These are phyloP conservation scores for Sporothrix luriei DNA, from an alignment of 2,329 filamentous ascomycete genomes.

Conservation along the genomic window DNA sequence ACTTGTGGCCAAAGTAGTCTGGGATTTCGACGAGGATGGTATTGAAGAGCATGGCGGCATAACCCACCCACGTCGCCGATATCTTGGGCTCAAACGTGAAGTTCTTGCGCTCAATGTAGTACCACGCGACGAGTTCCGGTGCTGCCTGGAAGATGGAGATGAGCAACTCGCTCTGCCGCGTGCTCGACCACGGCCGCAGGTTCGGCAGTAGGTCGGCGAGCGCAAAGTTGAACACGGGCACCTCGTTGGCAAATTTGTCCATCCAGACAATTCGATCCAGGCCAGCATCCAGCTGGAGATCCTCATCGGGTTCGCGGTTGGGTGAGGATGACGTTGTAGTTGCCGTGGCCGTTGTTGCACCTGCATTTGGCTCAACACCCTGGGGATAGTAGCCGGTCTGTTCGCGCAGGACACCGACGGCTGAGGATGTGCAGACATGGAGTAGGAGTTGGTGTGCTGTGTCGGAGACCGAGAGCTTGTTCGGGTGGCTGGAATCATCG, in stretches of 20 bases:
- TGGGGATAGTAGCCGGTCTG: constrained; percentile 85
- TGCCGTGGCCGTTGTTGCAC: neutral
- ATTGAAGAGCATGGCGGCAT: constrained; percentile 84
- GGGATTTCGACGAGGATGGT: constrained; percentile 76
- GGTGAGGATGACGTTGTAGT: neutral
- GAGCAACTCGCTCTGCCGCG: constrained; percentile 78
- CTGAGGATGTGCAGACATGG: constrained; percentile 71
- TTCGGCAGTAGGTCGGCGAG: constrained; percentile 77
- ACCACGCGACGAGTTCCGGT: constrained; percentile 85
- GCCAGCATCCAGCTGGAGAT: constrained; percentile 55
- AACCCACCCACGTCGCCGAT: constrained; percentile 92
- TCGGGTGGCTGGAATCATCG: constrained; percentile 44
- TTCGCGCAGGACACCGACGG: constrained; percentile 72
- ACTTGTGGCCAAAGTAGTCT: constrained; percentile 66
- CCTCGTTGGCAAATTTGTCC: constrained; percentile 64
- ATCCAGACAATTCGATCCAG: constrained; percentile 72
- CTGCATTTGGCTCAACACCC: constrained; percentile 59
- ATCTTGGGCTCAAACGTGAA: constrained; percentile 91
- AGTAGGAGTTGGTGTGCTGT: constrained; percentile 75
- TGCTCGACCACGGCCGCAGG: constrained; percentile 80
- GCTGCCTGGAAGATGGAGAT: constrained; percentile 76
- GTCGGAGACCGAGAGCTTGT: constrained; percentile 59
- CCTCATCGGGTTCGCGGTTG: constrained; percentile 45
- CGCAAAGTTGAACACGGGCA: constrained; percentile 77
- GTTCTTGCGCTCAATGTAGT: constrained; percentile 76